Conservation (phyloP, 2,329 filamentous ascomycete genomes). For the Cladosporium sp. region DNA sequence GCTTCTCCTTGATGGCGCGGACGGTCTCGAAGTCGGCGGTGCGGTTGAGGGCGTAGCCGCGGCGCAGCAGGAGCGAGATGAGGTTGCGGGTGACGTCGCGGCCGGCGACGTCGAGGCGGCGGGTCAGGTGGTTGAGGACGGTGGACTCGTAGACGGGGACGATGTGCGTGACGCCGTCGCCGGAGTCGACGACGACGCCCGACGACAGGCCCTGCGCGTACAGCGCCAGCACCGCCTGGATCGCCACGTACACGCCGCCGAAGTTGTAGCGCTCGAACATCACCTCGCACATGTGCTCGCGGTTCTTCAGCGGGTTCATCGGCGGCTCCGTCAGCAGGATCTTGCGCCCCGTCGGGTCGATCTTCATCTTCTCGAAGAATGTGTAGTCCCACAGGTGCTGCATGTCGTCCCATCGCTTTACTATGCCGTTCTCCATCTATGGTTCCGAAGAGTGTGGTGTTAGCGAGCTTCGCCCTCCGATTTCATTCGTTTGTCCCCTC, state of each 20-base stretch:
- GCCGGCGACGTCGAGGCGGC: conserved; percentile 88
- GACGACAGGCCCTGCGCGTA: conserved; percentile 80
- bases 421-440: conserved; percentile 97
- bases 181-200: conserved; percentile 98
- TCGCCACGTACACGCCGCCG: conserved; percentile 94
- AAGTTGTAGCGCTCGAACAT: conserved; percentile 99
- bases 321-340: conserved; percentile 95
- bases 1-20: conserved; percentile 98
- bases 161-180: conserved; percentile 97
- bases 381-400: conserved; percentile 99
- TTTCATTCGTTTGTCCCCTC: neutral
- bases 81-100: conserved; percentile 98
- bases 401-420: conserved; percentile 99
- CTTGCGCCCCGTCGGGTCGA: conserved; percentile 87
- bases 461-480: conserved; percentile 11
- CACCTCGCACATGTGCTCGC: conserved; percentile 96
- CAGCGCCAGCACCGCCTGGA: conserved; percentile 90
- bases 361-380: conserved; percentile 92
- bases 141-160: conserved; percentile 98
- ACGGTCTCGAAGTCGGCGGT: conserved; percentile 99
- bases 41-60: conserved; percentile 93
- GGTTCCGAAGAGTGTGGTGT: neutral
- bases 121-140: conserved; percentile 92
- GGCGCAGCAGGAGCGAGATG: conserved; percentile 85
- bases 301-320: conserved; percentile 95